Conservation (phyloP, 495 filamentous ascomycete genomes). For the Astrothelium macrocarpum region DNA sequence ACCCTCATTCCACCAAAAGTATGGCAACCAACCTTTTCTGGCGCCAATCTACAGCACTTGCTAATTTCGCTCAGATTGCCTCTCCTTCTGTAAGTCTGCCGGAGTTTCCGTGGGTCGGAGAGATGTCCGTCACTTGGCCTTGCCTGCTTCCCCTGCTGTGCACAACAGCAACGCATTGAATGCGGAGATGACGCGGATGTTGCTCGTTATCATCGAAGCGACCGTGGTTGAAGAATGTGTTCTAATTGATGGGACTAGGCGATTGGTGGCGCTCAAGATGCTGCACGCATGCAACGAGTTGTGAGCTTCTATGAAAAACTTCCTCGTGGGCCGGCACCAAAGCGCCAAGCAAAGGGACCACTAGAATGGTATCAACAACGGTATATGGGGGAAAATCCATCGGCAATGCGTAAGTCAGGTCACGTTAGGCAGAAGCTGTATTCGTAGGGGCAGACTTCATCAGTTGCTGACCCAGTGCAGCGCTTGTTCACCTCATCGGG, state of each 20-base stretch:
- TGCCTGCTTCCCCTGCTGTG: background rate
- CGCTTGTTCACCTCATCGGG: constrained; percentile 75
- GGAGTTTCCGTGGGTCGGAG: background rate
- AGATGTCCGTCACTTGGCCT: no score
- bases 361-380: constrained; percentile 81
- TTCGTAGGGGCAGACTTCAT: background rate
- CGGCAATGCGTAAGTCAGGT: constrained; percentile 66
- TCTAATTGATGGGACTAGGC: constrained; percentile 48
- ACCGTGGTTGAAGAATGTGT: constrained; percentile 5
- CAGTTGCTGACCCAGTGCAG: constrained; percentile 37
- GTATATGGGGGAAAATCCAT: constrained; percentile 90
- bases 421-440: background rate
- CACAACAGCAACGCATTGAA: no score
- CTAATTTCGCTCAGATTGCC: constrained; percentile 50
- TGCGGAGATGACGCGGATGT: no score
- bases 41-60: background rate
- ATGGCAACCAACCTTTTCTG: constrained; percentile 26
- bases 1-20: constrained; percentile 98
- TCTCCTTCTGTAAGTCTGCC: constrained; percentile 72
- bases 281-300: constrained; percentile 87
- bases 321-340: constrained; percentile 77
- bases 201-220: no score
- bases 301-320: constrained; percentile 98
- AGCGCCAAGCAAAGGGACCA: constrained; percentile 66
- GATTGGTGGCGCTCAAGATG: constrained; percentile 87